Evolutionary conservation across 371 early-diverging fungal species (phyloP), one percentile per base, ranked within the genome.

Genomic region (Mucor saturninus): DNA sequence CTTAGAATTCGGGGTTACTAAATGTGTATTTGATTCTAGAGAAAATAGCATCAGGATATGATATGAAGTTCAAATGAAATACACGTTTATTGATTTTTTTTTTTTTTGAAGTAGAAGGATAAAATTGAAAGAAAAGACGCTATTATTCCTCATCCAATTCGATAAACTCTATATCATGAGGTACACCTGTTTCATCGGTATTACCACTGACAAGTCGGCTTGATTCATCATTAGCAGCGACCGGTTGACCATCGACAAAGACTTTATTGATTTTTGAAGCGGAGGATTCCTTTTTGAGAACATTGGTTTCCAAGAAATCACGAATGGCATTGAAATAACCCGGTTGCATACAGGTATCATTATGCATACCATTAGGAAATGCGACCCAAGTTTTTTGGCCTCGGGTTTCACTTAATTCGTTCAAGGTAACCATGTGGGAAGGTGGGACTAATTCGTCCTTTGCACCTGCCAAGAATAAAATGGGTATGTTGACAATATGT

Each of bases 361-460:
- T 97, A 73, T 97, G 98, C 55, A 83, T 91, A 8, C 97, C 97
- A 29, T 86, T 62, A 10, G 77, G 71, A 72, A 98, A 93, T 66
- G 76, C 80, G 26, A 76, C 75, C 76, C 76, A 86, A 5, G 74
- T 70, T 48, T 85, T 80, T 6, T 61, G 65, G 9, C 75, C 87
- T 15, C 82, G 76, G 4, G 88, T 86, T 29, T 76, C 74, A 46
- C 86, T 77, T 28, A 86, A 64, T 54, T 89, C 87, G 58, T 80
- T 83, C 10, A 98, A 83, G 54, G 76, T 68, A 4, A 71, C 56
- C 98, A 97, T 97, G 68, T 97, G 97, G 6, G 75, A 61, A 29
- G 91, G 91, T 21, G 98, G 98, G 10, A 97, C 85, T 15, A 98
- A 74, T 64, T 95, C 95, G 76, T 98, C 98, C 59, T 79, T 80